A percentile compares a stretch with the other conserved stretches of the same genome.
phyloP scores from a whole-genome alignment of 192 early-diverging fungal genomes.

The Coemansia sp. region DNA sequence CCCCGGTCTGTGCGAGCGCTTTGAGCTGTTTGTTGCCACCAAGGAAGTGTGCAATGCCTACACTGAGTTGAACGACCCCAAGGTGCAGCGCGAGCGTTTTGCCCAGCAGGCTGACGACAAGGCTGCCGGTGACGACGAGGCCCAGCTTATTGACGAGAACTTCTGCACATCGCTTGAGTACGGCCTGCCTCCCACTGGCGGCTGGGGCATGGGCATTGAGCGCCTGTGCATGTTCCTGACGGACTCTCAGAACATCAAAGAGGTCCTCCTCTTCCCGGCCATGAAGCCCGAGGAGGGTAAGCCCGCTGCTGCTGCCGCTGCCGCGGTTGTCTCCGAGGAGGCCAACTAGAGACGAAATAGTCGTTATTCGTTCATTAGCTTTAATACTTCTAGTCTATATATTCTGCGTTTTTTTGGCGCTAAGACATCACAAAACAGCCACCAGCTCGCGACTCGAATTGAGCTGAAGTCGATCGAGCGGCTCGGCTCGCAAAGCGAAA shows the following conservation, averaged over 20 bases:
- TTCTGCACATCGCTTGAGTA: conserved; percentile 97
- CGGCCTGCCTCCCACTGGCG: conserved; percentile 95
- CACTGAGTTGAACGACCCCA: conserved; percentile 99
- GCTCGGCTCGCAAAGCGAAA: neutral
- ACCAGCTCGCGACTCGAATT: neutral
- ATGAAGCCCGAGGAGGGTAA: conserved; percentile 68
- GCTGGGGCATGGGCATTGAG: conserved; percentile 95
- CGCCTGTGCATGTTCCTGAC: conserved; percentile 99
- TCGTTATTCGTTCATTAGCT: neutral
- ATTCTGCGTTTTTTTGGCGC: too few species aligned
- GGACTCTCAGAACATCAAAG: conserved; percentile 97
- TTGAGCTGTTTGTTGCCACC: conserved; percentile 98
- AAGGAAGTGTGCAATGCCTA: conserved; percentile 99
- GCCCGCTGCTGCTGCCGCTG: neutral
- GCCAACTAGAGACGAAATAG: neutral
- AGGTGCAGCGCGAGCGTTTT: conserved; percentile 98
- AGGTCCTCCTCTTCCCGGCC: conserved; percentile 77
- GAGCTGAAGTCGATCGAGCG: neutral
- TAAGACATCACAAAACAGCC: neutral
- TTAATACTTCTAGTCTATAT: neutral
- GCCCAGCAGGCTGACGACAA: conserved; percentile 97
- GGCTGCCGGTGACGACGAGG: conserved; percentile 98
- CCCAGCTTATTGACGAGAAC: conserved; percentile 96
- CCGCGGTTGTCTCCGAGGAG: neutral
- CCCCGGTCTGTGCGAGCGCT: conserved; percentile 94